These are phyloP conservation scores for Barnettozyma sp. DNA, from an alignment of 805 yeast species.

Conservation along the genomic window DNA sequence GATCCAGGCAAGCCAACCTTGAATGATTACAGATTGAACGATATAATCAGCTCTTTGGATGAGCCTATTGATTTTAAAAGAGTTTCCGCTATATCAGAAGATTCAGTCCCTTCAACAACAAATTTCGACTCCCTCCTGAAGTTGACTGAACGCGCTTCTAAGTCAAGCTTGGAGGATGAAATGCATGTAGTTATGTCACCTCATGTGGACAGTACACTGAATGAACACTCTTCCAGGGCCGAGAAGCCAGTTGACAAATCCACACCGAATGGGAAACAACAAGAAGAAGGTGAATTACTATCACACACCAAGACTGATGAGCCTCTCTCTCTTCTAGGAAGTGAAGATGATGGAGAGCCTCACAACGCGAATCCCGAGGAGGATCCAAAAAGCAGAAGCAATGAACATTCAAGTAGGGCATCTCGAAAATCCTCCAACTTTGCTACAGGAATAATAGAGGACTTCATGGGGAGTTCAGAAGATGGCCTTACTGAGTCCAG, in stretches of 20 bases:
- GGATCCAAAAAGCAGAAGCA: no score
- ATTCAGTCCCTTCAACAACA: slow-evolving; percentile 8
- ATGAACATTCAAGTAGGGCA: slow-evolving; percentile 10
- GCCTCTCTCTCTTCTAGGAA: no score
- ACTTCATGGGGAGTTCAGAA: slow-evolving; percentile 19
- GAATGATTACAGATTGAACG: slow-evolving; percentile 15
- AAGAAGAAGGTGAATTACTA: background rate
- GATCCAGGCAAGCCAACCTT: slow-evolving; percentile 37
- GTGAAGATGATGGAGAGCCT: no score
- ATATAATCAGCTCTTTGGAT: slow-evolving; percentile 27
- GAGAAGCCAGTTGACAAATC: background rate
- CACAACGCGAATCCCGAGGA: no score
- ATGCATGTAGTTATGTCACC: background rate
- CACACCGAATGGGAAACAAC: background rate
- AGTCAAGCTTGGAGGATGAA: background rate
- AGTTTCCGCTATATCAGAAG: slow-evolving; percentile 32
- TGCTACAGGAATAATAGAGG: slow-evolving; percentile 23
- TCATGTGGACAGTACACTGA: background rate
- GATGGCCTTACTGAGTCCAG: slow-evolving; percentile 11
- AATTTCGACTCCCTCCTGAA: background rate
- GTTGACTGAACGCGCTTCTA: background rate
- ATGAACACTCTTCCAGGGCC: no score
- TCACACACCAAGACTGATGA: background rate
- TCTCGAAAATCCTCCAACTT: slow-evolving; percentile 22
- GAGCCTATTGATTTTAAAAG: slow-evolving; percentile 37